Evolutionary conservation across 2,329 filamentous ascomycete genomes (phyloP).

Genomic region (Chrysosporium keratinophilum): DNA sequence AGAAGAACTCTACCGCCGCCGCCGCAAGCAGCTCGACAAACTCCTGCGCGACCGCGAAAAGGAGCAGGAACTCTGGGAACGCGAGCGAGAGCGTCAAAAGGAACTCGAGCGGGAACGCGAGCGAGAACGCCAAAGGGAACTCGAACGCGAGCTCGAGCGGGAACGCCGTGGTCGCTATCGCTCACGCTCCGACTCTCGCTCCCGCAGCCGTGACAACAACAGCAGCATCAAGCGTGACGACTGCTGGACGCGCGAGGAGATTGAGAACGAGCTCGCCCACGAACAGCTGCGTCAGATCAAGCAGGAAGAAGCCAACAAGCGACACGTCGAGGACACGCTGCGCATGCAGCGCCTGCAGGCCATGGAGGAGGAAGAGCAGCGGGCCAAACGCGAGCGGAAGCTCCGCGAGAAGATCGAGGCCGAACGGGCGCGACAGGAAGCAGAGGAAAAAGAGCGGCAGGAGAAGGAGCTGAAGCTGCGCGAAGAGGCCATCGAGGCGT

Average conservation of each 20-base stretch:
- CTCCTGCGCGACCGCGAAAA: neutral
- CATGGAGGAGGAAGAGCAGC: conserved; percentile 23
- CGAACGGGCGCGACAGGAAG: conserved; percentile 24
- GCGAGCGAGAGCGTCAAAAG: neutral
- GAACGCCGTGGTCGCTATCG: neutral
- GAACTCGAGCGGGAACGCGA: conserved; percentile 1
- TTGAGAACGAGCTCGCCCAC: conserved; percentile 27
- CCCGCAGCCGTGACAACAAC: neutral
- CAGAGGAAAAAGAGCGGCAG: conserved; percentile 27
- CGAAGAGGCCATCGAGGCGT: conserved; percentile 44
- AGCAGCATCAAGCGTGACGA: conserved; percentile 1
- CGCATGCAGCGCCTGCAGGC: conserved; percentile 21
- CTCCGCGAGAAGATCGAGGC: conserved; percentile 28
- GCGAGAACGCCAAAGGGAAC: conserved; percentile 2
- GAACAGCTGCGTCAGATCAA: conserved; percentile 26
- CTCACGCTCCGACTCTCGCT: neutral
- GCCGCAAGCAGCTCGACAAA: neutral
- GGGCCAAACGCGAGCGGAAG: conserved; percentile 42
- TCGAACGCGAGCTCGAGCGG: neutral
- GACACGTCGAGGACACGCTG: conserved; percentile 19
- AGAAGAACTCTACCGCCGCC: neutral
- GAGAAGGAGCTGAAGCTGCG: conserved; percentile 34
- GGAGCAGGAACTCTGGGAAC: neutral
- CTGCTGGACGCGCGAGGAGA: conserved; percentile 13
- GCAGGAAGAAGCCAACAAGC: conserved; percentile 19